Base-by-base conservation (phyloP, 2,329 filamentous ascomycete species). In the Akanthomyces muscarius region DNA sequence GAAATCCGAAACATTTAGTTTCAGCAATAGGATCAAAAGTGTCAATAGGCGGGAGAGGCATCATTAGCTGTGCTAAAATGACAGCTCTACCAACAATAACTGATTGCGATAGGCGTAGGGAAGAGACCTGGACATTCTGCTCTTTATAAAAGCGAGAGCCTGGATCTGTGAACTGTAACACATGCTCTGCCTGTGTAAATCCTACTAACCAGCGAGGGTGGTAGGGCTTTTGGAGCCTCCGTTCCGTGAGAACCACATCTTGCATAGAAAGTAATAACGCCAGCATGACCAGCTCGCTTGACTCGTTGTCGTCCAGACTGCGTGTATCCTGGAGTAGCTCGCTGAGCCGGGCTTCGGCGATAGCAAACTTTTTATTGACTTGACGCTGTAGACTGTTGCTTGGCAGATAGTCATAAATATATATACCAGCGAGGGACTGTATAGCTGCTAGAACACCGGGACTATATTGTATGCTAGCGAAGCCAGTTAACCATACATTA, bases 51-150 rank as follows among this genome's bases (percentile, higher is more conserved):
- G 72, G 67, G 2, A 78, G 70, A 5, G 64, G 65, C 66, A 72
- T 71, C 75, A 78, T 77, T 0, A 74, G 73, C 55, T 78, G 75
- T 6, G 76, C 74, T 11, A 78, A 67, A 38, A 78, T 76, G 16
- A 77, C 71, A 6, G 72, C 72, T 13, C 76, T 73, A 5, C 75
- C 74, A 25, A 77, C 75, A 42, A 78, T 76, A 23, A 78, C 72
- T 25, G 73, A 74, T 44, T 77, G 76, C 3, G 76, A 76, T 41
- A 73, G 68, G 28, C 74, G 74, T 7, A 76, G 69, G 1, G 69
- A 68, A 14, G 71, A 69, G 3, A 74, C 66, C 54, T 77, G 76
- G 1, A 75, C 70, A 28, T 76, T 74, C 4, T 68, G 59, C 8
- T 68, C 63, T 7, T 69, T 69, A 72, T 74, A 77, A 64, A 77